phyloP scores from a whole-genome alignment of 768 basidiomycete genomes.

The Termitomyces sp. region DNA sequence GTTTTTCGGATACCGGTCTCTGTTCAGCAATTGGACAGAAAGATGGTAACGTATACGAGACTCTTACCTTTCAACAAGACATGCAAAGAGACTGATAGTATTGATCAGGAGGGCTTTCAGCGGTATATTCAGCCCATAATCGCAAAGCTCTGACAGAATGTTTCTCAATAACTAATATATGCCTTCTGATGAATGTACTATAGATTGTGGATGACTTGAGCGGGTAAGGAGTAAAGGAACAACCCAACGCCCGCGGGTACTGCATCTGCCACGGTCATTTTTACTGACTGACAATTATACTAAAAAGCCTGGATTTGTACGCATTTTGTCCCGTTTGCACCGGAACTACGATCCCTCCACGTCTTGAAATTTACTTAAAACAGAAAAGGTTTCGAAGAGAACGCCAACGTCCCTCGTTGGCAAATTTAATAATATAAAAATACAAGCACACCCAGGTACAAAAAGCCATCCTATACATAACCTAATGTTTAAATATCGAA shows the following conservation, averaged over 20 bases:
- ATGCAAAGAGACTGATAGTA: constrained; percentile 4
- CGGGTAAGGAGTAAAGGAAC: not conserved
- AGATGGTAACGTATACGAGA: constrained; percentile 16
- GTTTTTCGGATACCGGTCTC: constrained; percentile 19
- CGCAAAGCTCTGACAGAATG: constrained; percentile 3
- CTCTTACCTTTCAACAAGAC: not conserved
- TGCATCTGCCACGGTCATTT: not conserved
- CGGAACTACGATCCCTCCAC: no score
- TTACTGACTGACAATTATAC: no score
- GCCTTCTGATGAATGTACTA: not conserved
- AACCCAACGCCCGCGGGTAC: no score
- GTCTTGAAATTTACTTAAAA: no score
- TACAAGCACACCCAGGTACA: no score
- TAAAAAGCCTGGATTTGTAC: no score
- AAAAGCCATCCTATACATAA: no score
- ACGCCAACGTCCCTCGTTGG: no score
- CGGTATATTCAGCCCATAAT: constrained; percentile 11
- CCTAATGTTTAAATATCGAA: constrained; percentile 25
- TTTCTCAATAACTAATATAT: not conserved
- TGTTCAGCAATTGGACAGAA: constrained; percentile 16
- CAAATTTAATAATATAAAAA: no score
- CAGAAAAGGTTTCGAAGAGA: no score
- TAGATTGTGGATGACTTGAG: not conserved
- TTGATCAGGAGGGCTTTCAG: constrained; percentile 15
- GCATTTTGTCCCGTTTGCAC: no score